Evolutionary conservation across 148 eudicot species (phyloP).

Genomic region (Cornus kousa): DNA sequence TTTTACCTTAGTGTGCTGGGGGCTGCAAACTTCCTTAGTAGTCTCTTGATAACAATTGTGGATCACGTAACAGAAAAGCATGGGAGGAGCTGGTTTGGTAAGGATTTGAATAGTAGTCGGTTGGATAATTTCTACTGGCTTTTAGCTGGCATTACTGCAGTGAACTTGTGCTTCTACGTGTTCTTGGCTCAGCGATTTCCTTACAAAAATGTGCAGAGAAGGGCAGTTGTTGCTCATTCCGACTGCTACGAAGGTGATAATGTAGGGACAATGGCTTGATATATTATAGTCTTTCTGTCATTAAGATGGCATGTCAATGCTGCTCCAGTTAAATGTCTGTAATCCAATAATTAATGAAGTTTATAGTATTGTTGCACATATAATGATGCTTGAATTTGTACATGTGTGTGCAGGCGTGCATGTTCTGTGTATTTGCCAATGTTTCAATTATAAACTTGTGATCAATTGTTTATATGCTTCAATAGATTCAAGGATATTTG

Average conservation of each 20-base stretch:
- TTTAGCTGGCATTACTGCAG: conserved; percentile 28
- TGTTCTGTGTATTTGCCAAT: too few relatives aligned
- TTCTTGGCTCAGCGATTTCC: conserved; percentile 41
- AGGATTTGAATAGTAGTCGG: conserved; percentile 42
- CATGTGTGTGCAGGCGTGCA: too few relatives aligned
- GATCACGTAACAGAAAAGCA: conserved; percentile 39
- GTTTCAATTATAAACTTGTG: too few relatives aligned
- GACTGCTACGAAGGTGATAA: conserved; percentile 35
- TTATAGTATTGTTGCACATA: neutral
- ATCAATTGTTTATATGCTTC: too few relatives aligned
- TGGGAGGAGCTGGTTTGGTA: conserved; percentile 66
- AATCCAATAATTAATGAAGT: neutral
- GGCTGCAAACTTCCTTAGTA: conserved; percentile 55
- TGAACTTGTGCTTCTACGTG: conserved; percentile 35
- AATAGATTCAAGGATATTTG: too few relatives aligned
- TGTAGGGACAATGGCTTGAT: conserved; percentile 32
- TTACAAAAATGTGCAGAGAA: conserved; percentile 56
- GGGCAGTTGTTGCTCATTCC: conserved; percentile 27
- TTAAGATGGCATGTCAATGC: neutral
- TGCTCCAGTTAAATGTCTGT: neutral
- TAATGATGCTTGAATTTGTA: neutral
- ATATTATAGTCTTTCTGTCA: neutral
- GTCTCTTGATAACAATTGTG: conserved; percentile 49
- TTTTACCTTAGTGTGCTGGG: conserved; percentile 71
- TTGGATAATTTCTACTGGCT: conserved; percentile 43